Evolutionary conservation across 2,329 filamentous ascomycete species (phyloP).

Genomic region (Paecilomyces sp.): DNA sequence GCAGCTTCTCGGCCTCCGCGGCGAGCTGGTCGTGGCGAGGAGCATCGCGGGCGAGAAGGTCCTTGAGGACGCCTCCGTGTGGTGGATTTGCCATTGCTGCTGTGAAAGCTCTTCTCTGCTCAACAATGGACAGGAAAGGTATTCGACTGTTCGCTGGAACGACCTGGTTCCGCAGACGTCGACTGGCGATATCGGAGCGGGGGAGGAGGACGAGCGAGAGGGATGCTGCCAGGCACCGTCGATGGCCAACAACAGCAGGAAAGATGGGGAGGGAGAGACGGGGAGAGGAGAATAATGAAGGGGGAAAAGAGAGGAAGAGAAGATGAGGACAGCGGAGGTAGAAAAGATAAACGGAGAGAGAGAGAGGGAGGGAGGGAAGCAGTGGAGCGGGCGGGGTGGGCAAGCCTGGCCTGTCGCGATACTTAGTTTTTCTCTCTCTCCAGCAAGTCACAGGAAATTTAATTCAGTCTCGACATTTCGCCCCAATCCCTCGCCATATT

Average conservation of each 20-base stretch:
- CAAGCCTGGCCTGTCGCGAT: too few species aligned
- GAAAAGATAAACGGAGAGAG: neutral
- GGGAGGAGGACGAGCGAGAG: neutral
- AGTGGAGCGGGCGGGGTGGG: neutral
- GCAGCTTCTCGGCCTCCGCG: constrained; percentile 77
- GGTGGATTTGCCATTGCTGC: constrained; percentile 49
- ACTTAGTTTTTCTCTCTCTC: neutral
- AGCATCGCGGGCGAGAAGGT: constrained; percentile 88
- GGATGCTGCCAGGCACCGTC: neutral
- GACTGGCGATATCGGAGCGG: neutral
- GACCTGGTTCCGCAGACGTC: neutral
- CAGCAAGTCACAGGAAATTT: too few species aligned
- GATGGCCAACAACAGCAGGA: neutral
- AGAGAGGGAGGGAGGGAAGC: neutral
- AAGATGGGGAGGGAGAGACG: neutral
- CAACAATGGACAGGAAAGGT: neutral
- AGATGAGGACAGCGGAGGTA: neutral
- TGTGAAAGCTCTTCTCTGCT: neutral
- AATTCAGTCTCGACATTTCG: too few species aligned
- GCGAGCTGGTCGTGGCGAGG: constrained; percentile 72
- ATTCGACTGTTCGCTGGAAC: neutral
- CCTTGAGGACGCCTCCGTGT: constrained; percentile 93
- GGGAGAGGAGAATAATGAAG: neutral
- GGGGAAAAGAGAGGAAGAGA: neutral
- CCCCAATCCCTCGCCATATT: too few species aligned